Evolutionary conservation across 768 basidiomycete species (phyloP).

Genomic region (Wakefieldia striispora): DNA sequence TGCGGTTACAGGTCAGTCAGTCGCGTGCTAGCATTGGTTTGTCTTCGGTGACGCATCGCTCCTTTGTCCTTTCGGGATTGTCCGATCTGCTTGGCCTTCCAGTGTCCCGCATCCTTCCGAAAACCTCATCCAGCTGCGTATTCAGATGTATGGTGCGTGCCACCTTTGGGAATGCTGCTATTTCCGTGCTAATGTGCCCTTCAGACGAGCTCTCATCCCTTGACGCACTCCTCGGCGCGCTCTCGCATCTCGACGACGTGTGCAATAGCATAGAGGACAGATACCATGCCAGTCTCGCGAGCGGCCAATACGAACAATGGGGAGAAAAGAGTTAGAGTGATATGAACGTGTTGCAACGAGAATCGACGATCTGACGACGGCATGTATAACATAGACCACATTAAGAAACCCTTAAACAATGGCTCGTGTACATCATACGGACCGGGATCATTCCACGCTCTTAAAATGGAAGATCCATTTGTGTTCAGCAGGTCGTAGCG

Average conservation of each 20-base stretch:
- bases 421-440: background rate
- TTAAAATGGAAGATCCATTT: constrained; percentile 29
- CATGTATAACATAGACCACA: background rate
- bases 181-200: background rate
- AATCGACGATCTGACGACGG: constrained; percentile 3
- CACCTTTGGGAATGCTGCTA: background rate
- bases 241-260: constrained; percentile 74
- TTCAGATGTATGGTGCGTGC: constrained; percentile 96
- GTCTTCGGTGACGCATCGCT: background rate
- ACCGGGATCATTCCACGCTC: background rate
- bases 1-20: constrained; percentile 87
- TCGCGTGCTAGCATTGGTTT: background rate
- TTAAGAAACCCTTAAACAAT: background rate
- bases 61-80: constrained; percentile 14
- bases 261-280: constrained; percentile 67
- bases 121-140: constrained; percentile 93
- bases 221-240: constrained; percentile 71
- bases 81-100: background rate
- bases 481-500: constrained; percentile 21
- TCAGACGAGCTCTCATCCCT: constrained; percentile 86
- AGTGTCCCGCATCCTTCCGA: constrained; percentile 89
- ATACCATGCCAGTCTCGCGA: constrained; percentile 59
- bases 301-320: constrained; percentile 62
- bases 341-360: background rate
- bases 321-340: constrained; percentile 55